Evolutionary conservation across 2,329 filamentous ascomycete genomes (phyloP), one percentile per base, ranked within the genome.

Genomic region (Aspergillus vadensis): DNA sequence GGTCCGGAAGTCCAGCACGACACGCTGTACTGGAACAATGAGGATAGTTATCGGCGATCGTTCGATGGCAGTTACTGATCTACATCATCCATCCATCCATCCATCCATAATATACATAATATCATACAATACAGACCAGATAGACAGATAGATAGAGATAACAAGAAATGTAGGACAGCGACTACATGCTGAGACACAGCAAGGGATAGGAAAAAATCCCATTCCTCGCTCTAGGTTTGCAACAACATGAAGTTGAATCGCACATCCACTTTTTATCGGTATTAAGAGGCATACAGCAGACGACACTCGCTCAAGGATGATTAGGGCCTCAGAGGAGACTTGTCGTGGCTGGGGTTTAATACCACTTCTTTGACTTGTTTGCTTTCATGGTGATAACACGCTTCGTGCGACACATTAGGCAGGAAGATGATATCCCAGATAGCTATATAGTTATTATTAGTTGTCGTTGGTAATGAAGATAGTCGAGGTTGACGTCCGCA

Each of bases 1-100:
- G 85, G 85, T 6, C 25, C 47, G 7, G 84, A 86, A 77, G 80
- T 84, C 21, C 70, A 78, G 63, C 73, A 77, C 62, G 80, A 82
- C 12, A 85, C 82, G 14, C 63, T 80, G 14, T 84, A 84, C 67
- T 84, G 82, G 82, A 85, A 85, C 60, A 76, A 84, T 62, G 69
- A 82, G 67, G 70, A 74, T 32, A 71, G 71, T 17, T 83, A 83
- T 65, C 83, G 53, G 38, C 55, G 25, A 32, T 32, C 25, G 2
- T 23, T 27, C 21, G n/a, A 6, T 14, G 19, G 10, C 23, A 27
- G 8, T 15, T 48, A 23, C 14, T 23, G 2, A 48, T 17, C 44
- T 30, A 49, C 23, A 10, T 9, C 4, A 30, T 49, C 19, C 21
- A 49, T 30, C 44, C 4, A 30, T 49, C 19, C 21, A 49, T 30